Evolutionary conservation across 768 basidiomycete genomes (phyloP), one percentile per base, ranked within the genome.

Genomic region (Auricularia auricula-judae): DNA sequence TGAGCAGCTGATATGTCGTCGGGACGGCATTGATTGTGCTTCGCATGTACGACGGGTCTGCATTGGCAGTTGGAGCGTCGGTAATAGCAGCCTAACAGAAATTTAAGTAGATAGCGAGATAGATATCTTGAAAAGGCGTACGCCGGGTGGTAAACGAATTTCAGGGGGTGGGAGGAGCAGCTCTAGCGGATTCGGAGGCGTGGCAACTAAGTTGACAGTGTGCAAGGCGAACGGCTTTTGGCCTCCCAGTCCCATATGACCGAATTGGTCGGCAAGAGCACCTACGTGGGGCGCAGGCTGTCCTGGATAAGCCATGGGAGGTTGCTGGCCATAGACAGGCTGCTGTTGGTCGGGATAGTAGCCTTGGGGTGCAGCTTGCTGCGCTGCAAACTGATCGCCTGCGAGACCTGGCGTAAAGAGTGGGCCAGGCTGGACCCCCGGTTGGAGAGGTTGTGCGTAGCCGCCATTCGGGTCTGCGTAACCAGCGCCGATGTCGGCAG

Each of bases 1-100:
- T 84, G 65, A 97, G 78, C 3, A 98, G 81, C 10, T 90, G 88
- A 67, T 89, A 86, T 7, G 92, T 91, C 4, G 91, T 94, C 3
- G 96, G 96, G 66, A 98, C 85, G n/a, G 89, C 86, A 72, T 95
- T 96, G 65, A 98, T 72, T 1, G 97, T 99, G 66, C 81, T 86
- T 60, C 97, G 86, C 76, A 95, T 91, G 76, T 98, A 98, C 14
- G 90, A 93, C 36, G 86, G 81, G 73, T 98, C 89, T 14, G 94
- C 88, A 69, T 94, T 93, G 42, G 91, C 89, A 18, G 77, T 79
- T 0, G 88, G 90, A 36, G 87, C 86, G 14, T 86, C 86, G 4
- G 91, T 88, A 62, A 94, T 79, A 67, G 83, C 88, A 4, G 92
- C 39, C 39, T 42, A 42, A 42, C 39, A 14, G 29, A 29, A 29